Base-by-base conservation (phyloP, 768 basidiomycete genomes). In the Termitomyces sp. region DNA sequence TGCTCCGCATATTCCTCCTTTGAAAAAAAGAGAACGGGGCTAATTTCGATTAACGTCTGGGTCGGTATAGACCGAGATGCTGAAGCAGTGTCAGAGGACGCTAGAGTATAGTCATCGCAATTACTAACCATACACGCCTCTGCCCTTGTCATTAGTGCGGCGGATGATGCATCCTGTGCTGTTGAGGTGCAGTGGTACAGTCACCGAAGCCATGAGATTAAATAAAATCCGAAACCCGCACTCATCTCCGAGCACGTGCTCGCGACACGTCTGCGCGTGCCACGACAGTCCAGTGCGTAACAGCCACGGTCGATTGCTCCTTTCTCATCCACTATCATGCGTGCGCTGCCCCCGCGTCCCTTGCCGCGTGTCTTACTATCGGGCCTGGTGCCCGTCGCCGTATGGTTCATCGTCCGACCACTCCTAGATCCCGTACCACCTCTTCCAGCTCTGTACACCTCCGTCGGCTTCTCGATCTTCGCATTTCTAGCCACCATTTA, bases 401-500 rank as follows among this genome's bases (percentile, higher is more conserved):
- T 77, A 3, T 92, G 90, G 89, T 88, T 92, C 69, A 78, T 93
- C 38, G 65, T 88, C 0, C 80, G 91, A 32, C 90, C 91, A 0
- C 78, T 92, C 4, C 74, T 92, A 7, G 84, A 87, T 61, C 90
- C 90, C 0, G 68, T 81, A 0, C 90, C 90, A 1, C 79, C 84
- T 2, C 75, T 93, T 13, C 90, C 90, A 2, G 86, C 86, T 0
- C 75, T 98, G 22, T 88, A 91, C 68, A 86, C 85, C 1, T 92
- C 89, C 15, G 65, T 94, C 53, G 95, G 96, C 0, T 89, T 96
- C 74, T 89, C 92, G 1, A 73, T 96, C 52, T 80, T 94, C 63
- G 93, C 95, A 0, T 89, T 96, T 59, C 69, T 93, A 12, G 84
- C 86, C 2, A 87, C 91, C 1, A 69, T 92, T 13, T 86, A 87